Base-by-base conservation (phyloP, 1,284 basidiomycete genomes). In the Hypsizygus ulmarius region DNA sequence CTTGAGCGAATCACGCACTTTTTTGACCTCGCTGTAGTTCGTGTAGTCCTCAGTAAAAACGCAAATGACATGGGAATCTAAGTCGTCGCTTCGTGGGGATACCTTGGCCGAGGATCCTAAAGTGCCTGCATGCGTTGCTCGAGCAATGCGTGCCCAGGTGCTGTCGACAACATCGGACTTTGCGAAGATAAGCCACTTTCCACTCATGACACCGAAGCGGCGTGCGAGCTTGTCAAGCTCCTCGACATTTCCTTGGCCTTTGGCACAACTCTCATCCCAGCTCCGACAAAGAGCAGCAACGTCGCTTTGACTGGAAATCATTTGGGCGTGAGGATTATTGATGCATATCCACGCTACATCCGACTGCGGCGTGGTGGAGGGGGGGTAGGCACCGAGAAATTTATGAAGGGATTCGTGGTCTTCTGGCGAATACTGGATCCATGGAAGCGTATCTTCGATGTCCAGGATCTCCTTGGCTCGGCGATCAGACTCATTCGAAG, bases 131-230 rank as follows among this genome's bases (percentile, higher is more conserved):
- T 47, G 38, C 1, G 53, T 54, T 0, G 53, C 40, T 14, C 41
- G 27, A 9, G 47, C 50, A 15, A 52, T 50, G n/a, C 28, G 38
- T 5, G 10, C 35, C 53, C 53, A 54, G 28, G 49, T 25, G 19
- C 2, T 15, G 41, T 54, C 50, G 25, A 52, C 44, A 1, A 40
- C 21, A 25, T 30, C 39, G 4, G 27, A 29, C 2, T 27, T n/a
- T 7, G 16, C 32, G 21, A 52, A 54, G n/a, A 52, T 21, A 9
- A 54, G 28, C 50, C 53, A 54, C 30, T 54, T 52, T 35, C 53
- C 53, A 19, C 15, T 10, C n/a, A 52, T 10, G 2, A 45, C 39
- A 1, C 33, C 16, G n/a, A 43, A 49, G 32, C 35, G 10, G 1
- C 19, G 27, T 15, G 47, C 50, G 21, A 54, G 38, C 3, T 6